Base-by-base conservation (phyloP, 2,329 filamentous ascomycete genomes). In the Penicillium sp. region DNA sequence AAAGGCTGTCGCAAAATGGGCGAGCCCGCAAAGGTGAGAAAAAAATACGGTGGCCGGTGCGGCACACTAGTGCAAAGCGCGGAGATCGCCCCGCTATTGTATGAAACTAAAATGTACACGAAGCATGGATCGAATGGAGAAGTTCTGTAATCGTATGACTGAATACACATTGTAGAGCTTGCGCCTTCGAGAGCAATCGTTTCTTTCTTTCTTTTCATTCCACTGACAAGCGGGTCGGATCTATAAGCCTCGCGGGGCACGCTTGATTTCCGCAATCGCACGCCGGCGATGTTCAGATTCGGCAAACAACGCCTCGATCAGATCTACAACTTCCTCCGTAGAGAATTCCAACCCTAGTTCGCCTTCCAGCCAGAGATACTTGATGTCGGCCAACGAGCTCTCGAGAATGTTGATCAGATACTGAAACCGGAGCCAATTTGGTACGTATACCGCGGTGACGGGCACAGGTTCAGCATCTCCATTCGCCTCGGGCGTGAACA, bases 381-480 rank as follows among this genome's bases (percentile, higher is more conserved):
- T 82, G 66, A 85, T 84, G 58, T 85, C 82, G 18, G 79, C 81
- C 12, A 85, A 66, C 42, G 75, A 80, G 47, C 78, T 78, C 46
- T 84, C 82, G 45, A 85, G 62, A 39, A 85, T 82, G 55, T 84
- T 82, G 37, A 76, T 69, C 45, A 85, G 61, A 56, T 84, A 84
- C 60, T 83, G 80, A 59, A 84, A 84, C 50, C 80, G 81, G 52
- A 84, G 71, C 82, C 82, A 85, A 53, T 77, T 79, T 4, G 77
- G 74, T 40, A 80, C 79, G 53, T 84, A 84, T 8, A 84, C 71
- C 25, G 79, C 78, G 4, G 78, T 80, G 70, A 81, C 78, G n/a
- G 72, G 70, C 27, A 76, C 65, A 5, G 64, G 62, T 32, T 63
- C 66, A 4, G 60, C 52, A 13, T 62, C 62, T 35, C 68, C 65